A percentile compares a stretch with the other conserved stretches of the same genome.
phyloP scores from a whole-genome alignment of 1,284 basidiomycete genomes.

The Ustilago tritici region DNA sequence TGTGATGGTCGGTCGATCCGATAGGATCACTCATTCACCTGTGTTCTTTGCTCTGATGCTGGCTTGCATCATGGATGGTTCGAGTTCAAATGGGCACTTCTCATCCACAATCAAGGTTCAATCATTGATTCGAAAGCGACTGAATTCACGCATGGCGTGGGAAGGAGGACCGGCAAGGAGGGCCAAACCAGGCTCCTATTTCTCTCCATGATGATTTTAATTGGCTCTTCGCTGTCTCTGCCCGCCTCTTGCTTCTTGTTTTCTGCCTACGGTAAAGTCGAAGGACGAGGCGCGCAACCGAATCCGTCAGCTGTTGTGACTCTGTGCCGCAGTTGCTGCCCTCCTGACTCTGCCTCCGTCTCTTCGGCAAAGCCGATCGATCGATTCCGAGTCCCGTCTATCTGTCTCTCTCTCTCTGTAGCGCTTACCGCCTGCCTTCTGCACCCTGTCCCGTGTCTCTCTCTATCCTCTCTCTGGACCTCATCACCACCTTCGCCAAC shows the following conservation, averaged over 20 bases:
- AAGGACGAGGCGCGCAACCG: not conserved
- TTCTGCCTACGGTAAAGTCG: not conserved
- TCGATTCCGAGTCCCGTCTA: not conserved
- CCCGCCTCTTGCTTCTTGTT: not conserved
- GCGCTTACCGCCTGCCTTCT: not conserved
- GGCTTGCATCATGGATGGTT: not conserved
- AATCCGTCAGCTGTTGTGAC: slow-evolving; percentile 2
- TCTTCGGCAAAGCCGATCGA: not conserved
- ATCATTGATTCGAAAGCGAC: not conserved
- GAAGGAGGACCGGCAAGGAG: not conserved
- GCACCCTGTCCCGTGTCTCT: not conserved
- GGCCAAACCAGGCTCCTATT: not conserved
- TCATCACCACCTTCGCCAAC: not conserved
- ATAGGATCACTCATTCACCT: not conserved
- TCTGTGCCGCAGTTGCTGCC: not conserved
- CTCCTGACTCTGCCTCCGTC: not conserved
- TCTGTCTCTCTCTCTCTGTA: not conserved
- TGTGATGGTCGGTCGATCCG: not conserved
- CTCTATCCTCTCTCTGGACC: not conserved
- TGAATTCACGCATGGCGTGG: not conserved
- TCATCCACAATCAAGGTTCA: not conserved
- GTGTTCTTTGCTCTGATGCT: not conserved
- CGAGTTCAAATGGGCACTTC: not conserved
- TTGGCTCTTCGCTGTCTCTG: not conserved
- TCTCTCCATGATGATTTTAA: not conserved